These are phyloP conservation scores for Arthroderma sp. DNA, from an alignment of 2,329 filamentous ascomycete genomes.

Conservation along the genomic window DNA sequence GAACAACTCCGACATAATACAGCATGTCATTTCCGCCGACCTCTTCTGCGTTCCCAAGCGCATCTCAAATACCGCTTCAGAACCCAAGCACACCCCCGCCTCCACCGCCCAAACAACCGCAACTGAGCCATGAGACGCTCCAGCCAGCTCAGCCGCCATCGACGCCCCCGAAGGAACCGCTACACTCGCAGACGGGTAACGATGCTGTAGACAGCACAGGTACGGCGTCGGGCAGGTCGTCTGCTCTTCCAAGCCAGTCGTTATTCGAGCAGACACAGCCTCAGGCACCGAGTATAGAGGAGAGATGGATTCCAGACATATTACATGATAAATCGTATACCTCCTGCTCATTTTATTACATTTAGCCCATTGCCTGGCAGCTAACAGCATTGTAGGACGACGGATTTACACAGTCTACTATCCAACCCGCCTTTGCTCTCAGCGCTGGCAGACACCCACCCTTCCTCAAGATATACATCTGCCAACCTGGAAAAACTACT, in stretches of 20 bases:
- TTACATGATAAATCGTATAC: constrained; percentile 72
- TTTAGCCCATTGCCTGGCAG: constrained; percentile 6
- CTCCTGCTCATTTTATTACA: too few relatives aligned
- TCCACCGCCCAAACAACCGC: constrained; percentile 59
- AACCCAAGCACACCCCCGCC: constrained; percentile 50
- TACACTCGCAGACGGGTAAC: constrained; percentile 13
- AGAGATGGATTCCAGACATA: constrained; percentile 61
- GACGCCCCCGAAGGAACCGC: constrained; percentile 21
- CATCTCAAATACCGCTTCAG: not conserved
- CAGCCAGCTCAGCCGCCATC: constrained; percentile 45
- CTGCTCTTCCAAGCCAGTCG: constrained; percentile 12
- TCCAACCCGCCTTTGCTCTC: constrained; percentile 55
- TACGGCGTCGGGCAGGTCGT: constrained; percentile 7
- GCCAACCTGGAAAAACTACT: constrained; percentile 54
- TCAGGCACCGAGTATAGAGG: constrained; percentile 39
- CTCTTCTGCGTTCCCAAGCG: constrained; percentile 6
- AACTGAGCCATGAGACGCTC: not conserved
- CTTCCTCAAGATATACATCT: constrained; percentile 56
- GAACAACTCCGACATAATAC: too few relatives aligned
- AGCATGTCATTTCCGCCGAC: constrained; percentile 6
- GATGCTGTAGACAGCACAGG: not conserved
- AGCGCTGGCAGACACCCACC: constrained; percentile 65
- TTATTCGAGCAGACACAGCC: constrained; percentile 15
- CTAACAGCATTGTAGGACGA: constrained; percentile 17
- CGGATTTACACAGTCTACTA: constrained; percentile 62